Percentiles rank a stretch among this genome's conserved stretches.
These are phyloP conservation scores for Aspergillus asperescens DNA, from an alignment of 495 filamentous ascomycete genomes.

Conservation along the genomic window DNA sequence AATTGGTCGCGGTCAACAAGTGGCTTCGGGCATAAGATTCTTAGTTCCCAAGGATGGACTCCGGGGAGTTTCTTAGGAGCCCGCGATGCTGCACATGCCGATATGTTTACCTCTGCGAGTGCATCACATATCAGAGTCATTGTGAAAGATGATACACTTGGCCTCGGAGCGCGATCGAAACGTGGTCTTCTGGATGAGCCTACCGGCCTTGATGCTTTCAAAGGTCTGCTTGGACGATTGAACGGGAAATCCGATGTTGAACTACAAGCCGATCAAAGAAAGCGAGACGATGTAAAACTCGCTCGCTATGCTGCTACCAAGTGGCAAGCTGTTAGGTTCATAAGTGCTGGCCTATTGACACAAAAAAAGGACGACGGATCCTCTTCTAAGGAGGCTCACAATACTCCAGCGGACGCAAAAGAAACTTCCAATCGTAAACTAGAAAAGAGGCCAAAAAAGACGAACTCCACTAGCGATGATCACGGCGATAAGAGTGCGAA, in stretches of 20 bases:
- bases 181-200: conserved; percentile 56
- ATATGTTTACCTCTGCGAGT: conserved; percentile 68
- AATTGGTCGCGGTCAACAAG: conserved; percentile 78
- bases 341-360: conserved; percentile 71
- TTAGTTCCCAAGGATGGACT: conserved; percentile 83
- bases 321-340: conserved; percentile 71
- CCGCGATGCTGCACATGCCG: conserved; percentile 63
- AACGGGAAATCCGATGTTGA: conserved; percentile 77
- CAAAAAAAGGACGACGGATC: conserved; percentile 53
- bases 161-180: conserved; percentile 72
- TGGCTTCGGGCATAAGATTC: conserved; percentile 79
- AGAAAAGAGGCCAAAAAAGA: background rate
- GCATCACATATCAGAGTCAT: conserved; percentile 71
- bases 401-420: conserved; percentile 4
- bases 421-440: conserved; percentile 5
- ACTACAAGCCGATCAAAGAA: conserved; percentile 59
- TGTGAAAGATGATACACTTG: conserved; percentile 84
- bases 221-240: conserved; percentile 75
- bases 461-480: background rate
- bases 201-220: conserved; percentile 77
- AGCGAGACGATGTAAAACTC: conserved; percentile 56
- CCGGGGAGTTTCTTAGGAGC: conserved; percentile 77
- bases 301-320: conserved; percentile 63
- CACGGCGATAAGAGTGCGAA: background rate
- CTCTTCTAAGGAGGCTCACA: conserved; percentile 19